A percentile compares a stretch with the other conserved stretches of the same genome.
These are phyloP conservation scores for Leccinum fibrillosum DNA, from an alignment of 768 basidiomycete species.

Conservation along the genomic window DNA sequence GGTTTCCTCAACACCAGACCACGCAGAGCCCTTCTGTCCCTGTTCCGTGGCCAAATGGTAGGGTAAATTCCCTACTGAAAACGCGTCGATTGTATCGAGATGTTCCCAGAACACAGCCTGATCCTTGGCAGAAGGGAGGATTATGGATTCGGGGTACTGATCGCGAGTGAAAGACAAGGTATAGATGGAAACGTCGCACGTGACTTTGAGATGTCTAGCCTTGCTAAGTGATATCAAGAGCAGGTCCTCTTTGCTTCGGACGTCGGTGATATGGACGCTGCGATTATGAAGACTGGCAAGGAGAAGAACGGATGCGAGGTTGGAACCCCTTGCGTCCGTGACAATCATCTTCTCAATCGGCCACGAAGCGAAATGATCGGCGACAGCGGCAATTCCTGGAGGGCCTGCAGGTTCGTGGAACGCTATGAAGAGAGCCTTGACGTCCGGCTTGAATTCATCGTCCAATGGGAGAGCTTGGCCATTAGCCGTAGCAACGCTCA, in stretches of 20 bases:
- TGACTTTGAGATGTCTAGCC: constrained; percentile 88
- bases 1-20: constrained; percentile 83
- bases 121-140: constrained; percentile 71
- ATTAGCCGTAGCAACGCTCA: constrained; percentile 73
- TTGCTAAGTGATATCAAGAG: constrained; percentile 92
- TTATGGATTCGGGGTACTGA: constrained; percentile 61
- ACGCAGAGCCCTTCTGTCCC: constrained; percentile 56
- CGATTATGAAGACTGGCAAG: constrained; percentile 91
- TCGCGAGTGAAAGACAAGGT: constrained; percentile 83
- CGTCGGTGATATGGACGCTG: constrained; percentile 87
- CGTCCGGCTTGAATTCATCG: constrained; percentile 75
- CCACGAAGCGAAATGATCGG: constrained; percentile 89
- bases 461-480: constrained; percentile 61
- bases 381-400: constrained; percentile 68
- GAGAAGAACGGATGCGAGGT: constrained; percentile 89
- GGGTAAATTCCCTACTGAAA: constrained; percentile 86
- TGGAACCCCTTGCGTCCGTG: constrained; percentile 88
- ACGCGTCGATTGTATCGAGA: constrained; percentile 79
- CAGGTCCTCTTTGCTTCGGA: constrained; percentile 82
- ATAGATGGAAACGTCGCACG: constrained; percentile 93
- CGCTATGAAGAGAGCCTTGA: constrained; percentile 85
- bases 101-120: constrained; percentile 86
- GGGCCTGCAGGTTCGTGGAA: constrained; percentile 50
- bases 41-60: constrained; percentile 68
- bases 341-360: constrained; percentile 89